phyloP scores from a whole-genome alignment of 2,329 filamentous ascomycete species.

The Fusarium goolgardi region DNA sequence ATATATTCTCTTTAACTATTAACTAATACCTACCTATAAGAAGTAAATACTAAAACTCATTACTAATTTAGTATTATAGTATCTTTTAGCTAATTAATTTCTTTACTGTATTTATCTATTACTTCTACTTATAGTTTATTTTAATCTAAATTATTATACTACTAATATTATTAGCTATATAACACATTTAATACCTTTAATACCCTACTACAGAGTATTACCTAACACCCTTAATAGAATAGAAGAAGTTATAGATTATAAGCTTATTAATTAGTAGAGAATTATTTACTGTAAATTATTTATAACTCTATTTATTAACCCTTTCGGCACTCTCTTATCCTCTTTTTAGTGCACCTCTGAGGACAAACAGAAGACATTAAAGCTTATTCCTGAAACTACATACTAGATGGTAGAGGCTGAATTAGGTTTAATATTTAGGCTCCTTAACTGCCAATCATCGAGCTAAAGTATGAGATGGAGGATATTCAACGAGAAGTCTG shows the following conservation, averaged over 20 bases:
- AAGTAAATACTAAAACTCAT: accelerated
- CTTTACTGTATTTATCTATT: background rate
- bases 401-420: background rate
- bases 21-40: no score
- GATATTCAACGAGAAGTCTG: background rate
- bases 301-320: background rate
- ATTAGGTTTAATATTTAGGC: background rate
- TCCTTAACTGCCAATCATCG: background rate
- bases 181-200: background rate
- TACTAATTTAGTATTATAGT: no score
- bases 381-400: background rate
- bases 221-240: background rate
- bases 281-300: background rate
- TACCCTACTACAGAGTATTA: no score
- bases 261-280: background rate
- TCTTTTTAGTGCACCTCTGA: background rate
- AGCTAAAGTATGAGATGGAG: background rate
- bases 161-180: background rate
- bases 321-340: accelerated
- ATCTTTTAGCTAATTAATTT: background rate
- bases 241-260: accelerated
- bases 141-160: background rate
- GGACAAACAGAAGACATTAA: background rate
- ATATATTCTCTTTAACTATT: no score
- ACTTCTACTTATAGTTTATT: no score